phyloP scores from a whole-genome alignment of 1,284 basidiomycete species.

The Apiotrichum domesticum region DNA sequence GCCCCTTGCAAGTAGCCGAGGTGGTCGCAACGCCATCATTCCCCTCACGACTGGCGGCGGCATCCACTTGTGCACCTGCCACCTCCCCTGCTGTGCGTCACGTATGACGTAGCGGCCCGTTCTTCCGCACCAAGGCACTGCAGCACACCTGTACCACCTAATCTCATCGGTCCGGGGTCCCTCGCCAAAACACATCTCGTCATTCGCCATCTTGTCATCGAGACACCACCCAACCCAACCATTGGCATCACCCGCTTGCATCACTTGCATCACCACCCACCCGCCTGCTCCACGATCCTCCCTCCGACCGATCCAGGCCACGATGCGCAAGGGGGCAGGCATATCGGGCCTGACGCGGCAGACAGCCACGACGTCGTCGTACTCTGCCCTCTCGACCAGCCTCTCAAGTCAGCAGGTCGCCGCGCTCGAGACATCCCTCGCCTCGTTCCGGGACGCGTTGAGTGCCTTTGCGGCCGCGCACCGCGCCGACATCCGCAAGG shows the following conservation, averaged over 20 bases:
- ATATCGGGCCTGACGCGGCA: conserved; percentile 50
- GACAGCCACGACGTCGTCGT: conserved; percentile 51
- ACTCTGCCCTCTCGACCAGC: conserved; percentile 69
- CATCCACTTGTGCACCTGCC: too few species aligned
- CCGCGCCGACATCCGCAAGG: conserved; percentile 73
- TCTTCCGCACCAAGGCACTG: too few species aligned
- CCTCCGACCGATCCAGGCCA: background rate
- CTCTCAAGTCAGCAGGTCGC: conserved; percentile 71
- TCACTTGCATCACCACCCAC: background rate
- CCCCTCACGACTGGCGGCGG: too few species aligned
- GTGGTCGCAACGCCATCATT: too few species aligned
- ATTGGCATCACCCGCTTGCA: background rate
- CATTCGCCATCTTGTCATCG: too few species aligned
- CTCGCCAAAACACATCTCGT: too few species aligned
- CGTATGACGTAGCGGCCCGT: too few species aligned
- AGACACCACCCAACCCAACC: too few species aligned
- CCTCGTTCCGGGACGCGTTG: conserved; percentile 75
- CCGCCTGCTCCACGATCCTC: background rate
- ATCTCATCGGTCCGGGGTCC: too few species aligned
- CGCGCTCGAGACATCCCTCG: conserved; percentile 72
- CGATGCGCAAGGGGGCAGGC: conserved; percentile 51
- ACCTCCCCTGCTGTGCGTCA: too few species aligned
- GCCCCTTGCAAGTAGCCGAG: too few species aligned
- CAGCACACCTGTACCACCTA: too few species aligned
- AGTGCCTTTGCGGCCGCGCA: conserved; percentile 75